Evolutionary conservation across 352 stramenopile genomes (phyloP).

Genomic region (Blastocystis sp.): DNA sequence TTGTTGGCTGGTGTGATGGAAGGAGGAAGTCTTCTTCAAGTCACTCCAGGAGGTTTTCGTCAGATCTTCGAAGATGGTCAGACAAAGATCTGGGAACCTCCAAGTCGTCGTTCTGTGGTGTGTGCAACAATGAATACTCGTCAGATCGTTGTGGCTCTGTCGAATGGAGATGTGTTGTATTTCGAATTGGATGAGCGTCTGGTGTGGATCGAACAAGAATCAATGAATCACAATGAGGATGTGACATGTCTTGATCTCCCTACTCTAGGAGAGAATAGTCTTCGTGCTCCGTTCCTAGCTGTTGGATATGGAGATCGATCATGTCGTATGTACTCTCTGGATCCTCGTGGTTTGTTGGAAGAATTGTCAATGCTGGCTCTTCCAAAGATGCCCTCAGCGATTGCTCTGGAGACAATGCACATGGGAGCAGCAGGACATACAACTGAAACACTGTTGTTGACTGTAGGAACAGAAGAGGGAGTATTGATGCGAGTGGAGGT

Average conservation of each 20-base stretch:
- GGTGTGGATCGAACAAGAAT: conserved; percentile 84
- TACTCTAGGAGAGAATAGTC: conserved; percentile 81
- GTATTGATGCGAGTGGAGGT: conserved; percentile 83
- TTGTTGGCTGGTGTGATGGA: conserved; percentile 85
- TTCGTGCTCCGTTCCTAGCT: conserved; percentile 87
- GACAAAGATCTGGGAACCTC: conserved; percentile 90
- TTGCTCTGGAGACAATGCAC: conserved; percentile 62
- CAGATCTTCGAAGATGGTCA: conserved; percentile 84
- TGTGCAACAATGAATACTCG: conserved; percentile 86
- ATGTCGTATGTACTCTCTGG: conserved; percentile 85
- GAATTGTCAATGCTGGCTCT: conserved; percentile 61
- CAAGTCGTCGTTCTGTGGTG: conserved; percentile 86
- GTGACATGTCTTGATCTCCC: conserved; percentile 92
- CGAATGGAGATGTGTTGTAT: conserved; percentile 72
- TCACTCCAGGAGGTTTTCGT: conserved; percentile 86
- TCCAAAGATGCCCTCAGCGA: background rate
- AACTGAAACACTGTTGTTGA: conserved; percentile 67
- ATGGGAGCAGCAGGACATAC: conserved; percentile 1
- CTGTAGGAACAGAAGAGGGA: conserved; percentile 85
- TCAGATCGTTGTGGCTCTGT: conserved; percentile 90
- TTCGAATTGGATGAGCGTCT: conserved; percentile 88
- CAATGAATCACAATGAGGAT: conserved; percentile 86
- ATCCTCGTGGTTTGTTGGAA: conserved; percentile 73
- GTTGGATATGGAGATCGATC: conserved; percentile 77
- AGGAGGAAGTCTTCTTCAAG: conserved; percentile 88